A percentile compares a stretch with the other conserved stretches of the same genome.
Evolutionary conservation across 2,329 filamentous ascomycete species (phyloP).

Genomic region (Didymella arachidicola): DNA sequence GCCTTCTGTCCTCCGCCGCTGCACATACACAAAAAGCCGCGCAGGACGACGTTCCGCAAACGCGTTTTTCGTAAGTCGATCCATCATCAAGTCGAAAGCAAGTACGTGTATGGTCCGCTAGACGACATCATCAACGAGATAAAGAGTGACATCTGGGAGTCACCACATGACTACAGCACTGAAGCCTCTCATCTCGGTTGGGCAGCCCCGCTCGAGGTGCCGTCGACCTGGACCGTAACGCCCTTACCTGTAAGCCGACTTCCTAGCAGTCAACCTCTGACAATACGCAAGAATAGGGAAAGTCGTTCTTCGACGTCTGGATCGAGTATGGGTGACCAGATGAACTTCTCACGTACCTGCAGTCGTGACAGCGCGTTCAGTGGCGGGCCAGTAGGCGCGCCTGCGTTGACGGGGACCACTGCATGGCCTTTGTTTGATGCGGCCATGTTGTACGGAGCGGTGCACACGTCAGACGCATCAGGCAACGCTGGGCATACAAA

Average conservation of each 20-base stretch:
- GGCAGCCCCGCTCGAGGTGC: constrained; percentile 28
- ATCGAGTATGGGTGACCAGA: constrained; percentile 31
- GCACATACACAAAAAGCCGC: constrained; percentile 41
- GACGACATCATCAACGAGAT: constrained; percentile 50
- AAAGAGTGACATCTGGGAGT: constrained; percentile 38
- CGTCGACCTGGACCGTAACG: constrained; percentile 34
- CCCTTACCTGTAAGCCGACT: constrained; percentile 42
- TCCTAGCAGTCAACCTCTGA: constrained; percentile 43
- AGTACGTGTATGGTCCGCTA: constrained; percentile 33
- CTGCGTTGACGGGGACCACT: constrained; percentile 1
- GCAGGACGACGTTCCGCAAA: constrained; percentile 37
- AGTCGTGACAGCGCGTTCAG: constrained; percentile 21
- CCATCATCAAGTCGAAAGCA: constrained; percentile 13
- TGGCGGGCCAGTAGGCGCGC: constrained; percentile 15
- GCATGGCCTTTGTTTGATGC: constrained; percentile 28
- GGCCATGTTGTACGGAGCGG: not conserved
- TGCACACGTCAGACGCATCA: not conserved
- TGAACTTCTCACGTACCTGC: constrained; percentile 24
- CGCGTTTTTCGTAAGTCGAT: constrained; percentile 36
- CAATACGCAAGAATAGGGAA: constrained; percentile 44
- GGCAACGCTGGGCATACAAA: constrained; percentile 1
- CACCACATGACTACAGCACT: constrained; percentile 25
- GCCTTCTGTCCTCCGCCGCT: constrained; percentile 40
- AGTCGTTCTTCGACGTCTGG: constrained; percentile 41
- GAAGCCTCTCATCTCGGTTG: constrained; percentile 26